Evolutionary conservation across 345 rosid species (phyloP).

Genomic region (Luvunga scandens): DNA sequence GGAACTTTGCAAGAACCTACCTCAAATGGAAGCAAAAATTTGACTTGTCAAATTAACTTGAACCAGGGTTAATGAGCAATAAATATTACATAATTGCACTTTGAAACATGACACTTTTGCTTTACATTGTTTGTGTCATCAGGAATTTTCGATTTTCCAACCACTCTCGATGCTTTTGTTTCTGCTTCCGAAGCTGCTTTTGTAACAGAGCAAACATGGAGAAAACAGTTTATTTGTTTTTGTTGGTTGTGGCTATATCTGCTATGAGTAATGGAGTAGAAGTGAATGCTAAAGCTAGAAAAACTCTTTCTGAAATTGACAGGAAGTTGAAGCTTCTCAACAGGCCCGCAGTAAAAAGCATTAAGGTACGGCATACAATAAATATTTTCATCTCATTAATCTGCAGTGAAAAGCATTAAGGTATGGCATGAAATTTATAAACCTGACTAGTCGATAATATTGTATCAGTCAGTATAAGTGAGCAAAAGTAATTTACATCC

Average conservation of each 20-base stretch:
- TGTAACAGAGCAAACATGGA: not conserved
- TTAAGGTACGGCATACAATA: conserved; percentile 1
- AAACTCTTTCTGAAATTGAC: conserved; percentile 19
- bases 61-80: not conserved
- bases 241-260: conserved; percentile 7
- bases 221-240: conserved; percentile 5
- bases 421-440: too few species aligned
- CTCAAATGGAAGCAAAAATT: not conserved
- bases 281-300: conserved; percentile 4
- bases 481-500: too few species aligned
- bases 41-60: not conserved
- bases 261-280: conserved; percentile 8
- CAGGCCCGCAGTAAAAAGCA: conserved; percentile 45
- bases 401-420: too few species aligned
- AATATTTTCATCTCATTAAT: too few species aligned
- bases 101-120: too few species aligned
- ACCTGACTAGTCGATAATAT: not conserved
- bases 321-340: conserved; percentile 39
- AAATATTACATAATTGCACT: too few species aligned
- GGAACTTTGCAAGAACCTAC: not conserved
- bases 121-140: too few species aligned
- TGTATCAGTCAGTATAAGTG: too few species aligned
- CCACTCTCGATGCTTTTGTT: too few species aligned
- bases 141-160: too few species aligned
- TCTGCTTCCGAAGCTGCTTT: too few species aligned